A percentile compares a stretch with the other conserved stretches of the same genome.
These are phyloP conservation scores for Pythium periplocum DNA, from an alignment of 352 stramenopile genomes.

Conservation along the genomic window DNA sequence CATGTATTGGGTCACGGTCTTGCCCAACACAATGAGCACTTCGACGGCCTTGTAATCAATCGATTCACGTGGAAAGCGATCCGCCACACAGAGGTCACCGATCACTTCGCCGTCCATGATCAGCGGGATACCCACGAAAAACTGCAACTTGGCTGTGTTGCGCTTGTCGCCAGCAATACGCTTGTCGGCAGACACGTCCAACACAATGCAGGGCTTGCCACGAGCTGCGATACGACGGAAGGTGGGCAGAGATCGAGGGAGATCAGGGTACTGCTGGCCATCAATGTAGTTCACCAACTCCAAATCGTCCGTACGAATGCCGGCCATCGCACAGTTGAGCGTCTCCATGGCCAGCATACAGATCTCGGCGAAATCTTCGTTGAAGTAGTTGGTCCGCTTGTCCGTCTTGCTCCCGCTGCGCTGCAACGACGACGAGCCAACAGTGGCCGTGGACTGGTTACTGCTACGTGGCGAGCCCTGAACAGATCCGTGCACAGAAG, in stretches of 20 bases:
- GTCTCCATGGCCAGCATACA: slow-evolving; percentile 86
- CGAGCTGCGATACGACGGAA: slow-evolving; percentile 81
- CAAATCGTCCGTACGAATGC: slow-evolving; percentile 84
- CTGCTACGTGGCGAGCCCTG: slow-evolving; percentile 17
- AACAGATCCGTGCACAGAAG: neutral
- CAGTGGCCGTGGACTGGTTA: slow-evolving; percentile 38
- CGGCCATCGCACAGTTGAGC: slow-evolving; percentile 79
- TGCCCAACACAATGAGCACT: slow-evolving; percentile 80
- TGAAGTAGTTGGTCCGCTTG: slow-evolving; percentile 76
- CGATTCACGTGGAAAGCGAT: slow-evolving; percentile 67
- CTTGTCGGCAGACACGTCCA: slow-evolving; percentile 85
- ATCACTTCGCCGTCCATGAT: slow-evolving; percentile 82
- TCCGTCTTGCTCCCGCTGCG: slow-evolving; percentile 5
- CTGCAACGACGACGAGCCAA: slow-evolving; percentile 5
- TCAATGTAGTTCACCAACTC: slow-evolving; percentile 83
- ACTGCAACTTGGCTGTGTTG: slow-evolving; percentile 78
- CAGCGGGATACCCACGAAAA: slow-evolving; percentile 85
- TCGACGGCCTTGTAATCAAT: slow-evolving; percentile 85
- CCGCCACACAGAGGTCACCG: slow-evolving; percentile 80
- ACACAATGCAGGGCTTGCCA: slow-evolving; percentile 85
- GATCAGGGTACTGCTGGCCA: slow-evolving; percentile 33
- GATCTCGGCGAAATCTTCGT: slow-evolving; percentile 87
- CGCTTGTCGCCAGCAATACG: slow-evolving; percentile 86
- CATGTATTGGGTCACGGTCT: slow-evolving; percentile 88
- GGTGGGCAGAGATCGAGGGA: slow-evolving; percentile 76